Evolutionary conservation across 2,329 filamentous ascomycete genomes (phyloP).

Genomic region (Xylaria polymorpha): DNA sequence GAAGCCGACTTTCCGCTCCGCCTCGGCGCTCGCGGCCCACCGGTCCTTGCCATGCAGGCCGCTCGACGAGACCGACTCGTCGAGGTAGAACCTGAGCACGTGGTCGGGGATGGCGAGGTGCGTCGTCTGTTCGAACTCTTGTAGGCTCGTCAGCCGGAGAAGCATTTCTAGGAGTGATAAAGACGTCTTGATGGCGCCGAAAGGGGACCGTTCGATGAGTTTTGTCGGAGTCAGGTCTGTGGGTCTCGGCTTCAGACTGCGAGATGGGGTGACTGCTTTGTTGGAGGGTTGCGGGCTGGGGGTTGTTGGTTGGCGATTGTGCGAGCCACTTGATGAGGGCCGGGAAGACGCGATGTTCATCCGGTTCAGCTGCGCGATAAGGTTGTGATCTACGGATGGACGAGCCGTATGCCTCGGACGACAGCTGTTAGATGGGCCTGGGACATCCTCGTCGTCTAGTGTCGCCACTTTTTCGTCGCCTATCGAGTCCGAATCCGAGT

Average conservation of each 20-base stretch:
- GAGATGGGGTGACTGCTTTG: not conserved
- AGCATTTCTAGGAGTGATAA: conserved; percentile 88
- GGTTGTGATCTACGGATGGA: conserved; percentile 46
- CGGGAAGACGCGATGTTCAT: conserved; percentile 55
- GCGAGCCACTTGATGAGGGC: conserved; percentile 40
- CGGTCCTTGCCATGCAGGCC: conserved; percentile 60
- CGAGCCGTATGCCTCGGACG: conserved; percentile 37
- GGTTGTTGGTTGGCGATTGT: conserved; percentile 21
- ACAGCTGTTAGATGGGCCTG: conserved; percentile 17
- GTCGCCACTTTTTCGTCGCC: conserved; percentile 36
- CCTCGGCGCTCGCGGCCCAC: conserved; percentile 58
- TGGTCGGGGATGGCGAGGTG: conserved; percentile 93
- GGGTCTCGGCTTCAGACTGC: not conserved
- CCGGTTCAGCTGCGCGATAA: conserved; percentile 49
- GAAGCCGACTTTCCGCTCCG: conserved; percentile 64
- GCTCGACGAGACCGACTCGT: conserved; percentile 65
- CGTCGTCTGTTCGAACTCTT: conserved; percentile 90
- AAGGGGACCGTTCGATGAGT: conserved; percentile 59
- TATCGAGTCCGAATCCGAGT: conserved; percentile 44
- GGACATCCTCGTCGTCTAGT: conserved; percentile 24
- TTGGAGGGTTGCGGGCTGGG: not conserved
- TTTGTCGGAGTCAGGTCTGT: conserved; percentile 37
- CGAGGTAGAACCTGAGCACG: conserved; percentile 87
- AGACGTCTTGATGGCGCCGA: conserved; percentile 65
- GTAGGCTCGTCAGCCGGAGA: conserved; percentile 84